Base-by-base conservation (phyloP, 495 filamentous ascomycete species). In the Thermochaetoides thermophila region DNA sequence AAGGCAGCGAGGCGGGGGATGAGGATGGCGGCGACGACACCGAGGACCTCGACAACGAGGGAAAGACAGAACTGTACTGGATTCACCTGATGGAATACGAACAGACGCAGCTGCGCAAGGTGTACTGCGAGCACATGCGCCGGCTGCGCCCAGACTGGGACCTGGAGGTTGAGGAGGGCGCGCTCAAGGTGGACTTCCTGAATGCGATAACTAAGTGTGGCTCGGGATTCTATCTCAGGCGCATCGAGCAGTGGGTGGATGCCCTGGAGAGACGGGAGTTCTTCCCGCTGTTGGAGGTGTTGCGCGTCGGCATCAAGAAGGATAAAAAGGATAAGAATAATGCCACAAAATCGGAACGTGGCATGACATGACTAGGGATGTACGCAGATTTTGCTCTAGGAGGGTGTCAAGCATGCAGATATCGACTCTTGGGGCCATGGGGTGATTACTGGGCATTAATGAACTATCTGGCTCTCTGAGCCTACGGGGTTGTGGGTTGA, bases 41-140 rank as follows among this genome's bases (percentile, higher is more conserved):
- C 28, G 19, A 15, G 22, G 17, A 19, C 18, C 20, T 34, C 2
- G 37, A 39, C 26, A 34, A 34, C 15, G 54, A 56, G 23, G 53
- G 55, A 23, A 55, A 55, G 43, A 49, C 44, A 13, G 38, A 49
- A 16, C 42, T 55, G 15, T 58, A 55, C 23, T 58, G 52, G 48
- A 49, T 49, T 10, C 53, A 58, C 22, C 25, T 46, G 7, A 56
- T 58, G 53, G 55, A 58, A 20, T 58, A 55, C 28, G 55, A 56
- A 26, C 45, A 52, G 30, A 56, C 55, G 5, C 43, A 48, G 32
- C 27, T 56, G 24, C 25, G 55, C 16, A 48, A 55, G 39, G 44
- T 53, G 11, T 59, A 52, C 26, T 17, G 21, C 5, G 12, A 21
- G 10, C 36, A 44, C 11, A 50, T 56, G 50, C 29, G 34, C 7